Evolutionary conservation across 345 rosid species (phyloP).

Genomic region (Arabidopsis thaliana): TAIR10.1 NC_003076.8:17687001-17687500

Average conservation of each 20-base stretch:
- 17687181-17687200: conserved; percentile 84
- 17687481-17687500: conserved; percentile 60
- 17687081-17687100: conserved; percentile 74
- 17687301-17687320: conserved; percentile 87
- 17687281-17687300: conserved; percentile 91
- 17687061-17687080: conserved; percentile 78
- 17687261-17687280: conserved; percentile 56
- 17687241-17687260: conserved; percentile 64
- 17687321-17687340: conserved; percentile 80
- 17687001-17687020: conserved; percentile 82
- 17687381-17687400: conserved; percentile 63
- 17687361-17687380: conserved; percentile 69
- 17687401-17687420: conserved; percentile 27
- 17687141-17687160: conserved; percentile 90
- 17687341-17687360: conserved; percentile 88
- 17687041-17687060: conserved; percentile 70
- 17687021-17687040: conserved; percentile 66
- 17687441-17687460: conserved; percentile 61
- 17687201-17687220: conserved; percentile 80
- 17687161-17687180: conserved; percentile 84
- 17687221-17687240: conserved; percentile 97
- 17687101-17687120: conserved; percentile 61
- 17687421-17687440: conserved; percentile 72
- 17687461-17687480: conserved; percentile 83
- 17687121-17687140: conserved; percentile 70